Evolutionary conservation across 768 basidiomycete species (phyloP).

Genomic region (Tephrocybe rancida): DNA sequence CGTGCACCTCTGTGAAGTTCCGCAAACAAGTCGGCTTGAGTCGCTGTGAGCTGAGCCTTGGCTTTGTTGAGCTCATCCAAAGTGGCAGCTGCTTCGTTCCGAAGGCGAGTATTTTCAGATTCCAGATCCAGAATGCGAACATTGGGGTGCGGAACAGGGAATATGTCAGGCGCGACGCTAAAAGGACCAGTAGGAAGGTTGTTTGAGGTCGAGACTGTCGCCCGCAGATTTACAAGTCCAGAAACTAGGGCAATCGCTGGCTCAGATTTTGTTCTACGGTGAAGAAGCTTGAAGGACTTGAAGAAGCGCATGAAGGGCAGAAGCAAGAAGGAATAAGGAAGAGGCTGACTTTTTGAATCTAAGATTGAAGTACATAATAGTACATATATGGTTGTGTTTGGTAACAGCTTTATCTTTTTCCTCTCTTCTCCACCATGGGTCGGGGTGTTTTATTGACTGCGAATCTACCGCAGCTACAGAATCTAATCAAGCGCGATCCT

Average conservation of each 20-base stretch:
- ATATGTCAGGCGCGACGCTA: constrained; percentile 9
- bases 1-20: constrained; percentile 16
- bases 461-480: constrained; percentile 94
- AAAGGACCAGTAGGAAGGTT: constrained; percentile 18
- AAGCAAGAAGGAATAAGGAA: background rate
- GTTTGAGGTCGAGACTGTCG: constrained; percentile 11
- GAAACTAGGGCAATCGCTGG: constrained; percentile 35
- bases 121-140: constrained; percentile 15
- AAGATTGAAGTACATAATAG: background rate
- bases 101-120: constrained; percentile 10
- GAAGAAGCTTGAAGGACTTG: constrained; percentile 43
- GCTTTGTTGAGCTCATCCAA: constrained; percentile 6
- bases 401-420: constrained; percentile 16
- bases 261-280: constrained; percentile 51
- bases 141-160: constrained; percentile 7
- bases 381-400: constrained; percentile 15
- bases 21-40: constrained; percentile 17
- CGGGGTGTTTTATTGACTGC: constrained; percentile 81
- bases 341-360: constrained; percentile 11
- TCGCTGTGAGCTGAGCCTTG: constrained; percentile 13
- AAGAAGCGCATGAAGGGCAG: constrained; percentile 44
- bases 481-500: constrained; percentile 95
- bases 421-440: constrained; percentile 37
- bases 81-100: background rate
- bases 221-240: constrained; percentile 14